Evolutionary conservation across 2,329 filamentous ascomycete genomes (phyloP), one percentile per base, ranked within the genome.

Genomic region (Alternaria hordeiaustralica): DNA sequence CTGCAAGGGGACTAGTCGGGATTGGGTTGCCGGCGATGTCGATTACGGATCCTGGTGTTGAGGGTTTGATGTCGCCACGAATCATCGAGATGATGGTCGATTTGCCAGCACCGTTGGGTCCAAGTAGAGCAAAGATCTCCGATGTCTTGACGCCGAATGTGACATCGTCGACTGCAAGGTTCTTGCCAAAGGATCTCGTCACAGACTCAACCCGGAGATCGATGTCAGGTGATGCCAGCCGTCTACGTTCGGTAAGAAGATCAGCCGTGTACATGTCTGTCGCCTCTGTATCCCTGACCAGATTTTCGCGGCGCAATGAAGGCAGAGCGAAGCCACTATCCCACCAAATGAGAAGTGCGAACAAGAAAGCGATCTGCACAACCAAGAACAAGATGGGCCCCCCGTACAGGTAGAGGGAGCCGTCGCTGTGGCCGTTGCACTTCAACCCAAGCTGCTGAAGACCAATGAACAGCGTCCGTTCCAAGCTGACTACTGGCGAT

Each of bases 31-130:
- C 86, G 74, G 97, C 92, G 41, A 97, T 91, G 45, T 93, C 86
- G 5, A 97, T 88, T 60, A 96, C 91, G 28, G 93, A 92, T 15
- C 88, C 87, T 58, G 82, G 82, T 53, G 82, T 84, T 20, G 87
- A 89, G 0, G 94, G 93, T 55, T 89, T 88, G 23, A 95, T 86
- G 73, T 97, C 94, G n/a, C 95, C 95, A 65, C 94, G 88, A 68
- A 98, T 93, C 46, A 97, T 84, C 2, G 90, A 93, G 71, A 97
- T 97, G 0, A 92, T 96, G 0, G 94, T 97, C 0, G 90, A 93
- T 74, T 97, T 97, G 61, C 94, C 94, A 2, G 94, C 95, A 23
- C 94, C 94, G 75, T 97, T 97, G n/a, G 94, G 94, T 0, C 94
- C 94, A 1, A 98, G 86, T 0, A 97, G 85, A 0, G 94, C 94